These are phyloP conservation scores for Phytopythium kandeliae DNA, from an alignment of 352 stramenopile species.

Conservation along the genomic window DNA sequence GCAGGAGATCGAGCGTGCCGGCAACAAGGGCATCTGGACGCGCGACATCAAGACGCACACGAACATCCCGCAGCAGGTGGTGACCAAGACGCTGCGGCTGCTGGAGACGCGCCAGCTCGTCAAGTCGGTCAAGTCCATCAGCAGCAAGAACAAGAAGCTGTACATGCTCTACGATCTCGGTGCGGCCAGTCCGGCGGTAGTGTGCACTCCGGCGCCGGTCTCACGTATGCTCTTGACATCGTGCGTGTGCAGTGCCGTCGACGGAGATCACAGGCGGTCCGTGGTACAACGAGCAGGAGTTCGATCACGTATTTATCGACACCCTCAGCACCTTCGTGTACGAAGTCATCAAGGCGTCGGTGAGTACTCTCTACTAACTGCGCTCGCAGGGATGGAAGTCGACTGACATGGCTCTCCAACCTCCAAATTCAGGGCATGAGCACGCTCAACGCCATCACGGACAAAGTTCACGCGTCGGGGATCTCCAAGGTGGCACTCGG, in stretches of 20 bases:
- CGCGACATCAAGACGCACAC: slow-evolving; percentile 98
- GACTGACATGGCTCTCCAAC: background rate
- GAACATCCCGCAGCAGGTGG: slow-evolving; percentile 95
- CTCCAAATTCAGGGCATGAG: slow-evolving; percentile 47
- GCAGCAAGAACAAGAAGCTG: slow-evolving; percentile 99
- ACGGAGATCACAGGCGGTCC: slow-evolving; percentile 98
- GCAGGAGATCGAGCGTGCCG: slow-evolving; percentile 94
- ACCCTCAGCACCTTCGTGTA: slow-evolving; percentile 95
- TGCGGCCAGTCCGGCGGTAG: slow-evolving; percentile 22
- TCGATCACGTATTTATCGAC: slow-evolving; percentile 99
- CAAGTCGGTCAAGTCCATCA: slow-evolving; percentile 99
- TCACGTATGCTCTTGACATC: background rate
- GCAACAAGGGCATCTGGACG: slow-evolving; percentile 99
- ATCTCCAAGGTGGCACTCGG: slow-evolving; percentile 90
- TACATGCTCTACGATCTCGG: slow-evolving; percentile 97
- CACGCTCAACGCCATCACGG: slow-evolving; percentile 84
- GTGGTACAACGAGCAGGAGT: slow-evolving; percentile 99
- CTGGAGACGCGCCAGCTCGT: slow-evolving; percentile 95
- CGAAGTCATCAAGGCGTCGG: slow-evolving; percentile 82
- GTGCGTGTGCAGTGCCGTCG: slow-evolving; percentile 69
- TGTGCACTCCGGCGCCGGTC: too few relatives aligned
- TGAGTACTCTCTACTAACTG: too few relatives aligned
- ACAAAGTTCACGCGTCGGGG: slow-evolving; percentile 86
- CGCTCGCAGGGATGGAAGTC: background rate
- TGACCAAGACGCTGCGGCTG: slow-evolving; percentile 98